These are phyloP conservation scores for Claviceps maximensis DNA, from an alignment of 2,329 filamentous ascomycete genomes.

Conservation along the genomic window DNA sequence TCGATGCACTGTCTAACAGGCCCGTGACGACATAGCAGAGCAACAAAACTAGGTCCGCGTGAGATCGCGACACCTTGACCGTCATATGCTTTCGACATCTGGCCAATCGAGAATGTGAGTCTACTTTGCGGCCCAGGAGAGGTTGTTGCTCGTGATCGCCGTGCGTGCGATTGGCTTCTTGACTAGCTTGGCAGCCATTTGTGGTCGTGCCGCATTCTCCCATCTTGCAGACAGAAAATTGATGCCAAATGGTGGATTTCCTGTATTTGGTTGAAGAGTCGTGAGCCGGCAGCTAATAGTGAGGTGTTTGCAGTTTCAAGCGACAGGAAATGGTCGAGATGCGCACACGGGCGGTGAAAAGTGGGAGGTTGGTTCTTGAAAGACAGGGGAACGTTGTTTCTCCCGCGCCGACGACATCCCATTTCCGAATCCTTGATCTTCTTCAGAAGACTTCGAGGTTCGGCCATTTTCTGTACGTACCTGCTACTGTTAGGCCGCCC, in stretches of 20 bases:
- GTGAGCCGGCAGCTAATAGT: neutral
- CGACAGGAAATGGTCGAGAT: neutral
- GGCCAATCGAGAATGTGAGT: conserved; percentile 9
- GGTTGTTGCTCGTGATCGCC: conserved; percentile 14
- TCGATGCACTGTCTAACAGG: conserved; percentile 61
- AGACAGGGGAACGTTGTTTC: neutral
- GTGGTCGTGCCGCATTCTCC: conserved; percentile 7
- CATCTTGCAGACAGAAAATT: conserved; percentile 1
- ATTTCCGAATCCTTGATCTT: too few relatives aligned
- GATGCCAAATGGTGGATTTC: neutral
- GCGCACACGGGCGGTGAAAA: neutral
- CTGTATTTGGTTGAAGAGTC: neutral
- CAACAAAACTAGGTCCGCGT: conserved; percentile 56
- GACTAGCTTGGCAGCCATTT: neutral
- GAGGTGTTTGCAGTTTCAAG: neutral
- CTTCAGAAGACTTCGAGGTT: neutral
- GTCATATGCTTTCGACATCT: conserved; percentile 22
- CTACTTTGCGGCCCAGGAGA: conserved; percentile 14
- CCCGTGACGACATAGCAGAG: conserved; percentile 67
- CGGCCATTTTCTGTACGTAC: neutral
- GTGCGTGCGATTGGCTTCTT: neutral
- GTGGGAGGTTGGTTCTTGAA: neutral
- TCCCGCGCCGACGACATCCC: neutral
- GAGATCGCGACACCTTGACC: conserved; percentile 41
- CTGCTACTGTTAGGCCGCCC: neutral